Evolutionary conservation across 768 basidiomycete genomes (phyloP).

Genomic region (Tricholoma terreum): DNA sequence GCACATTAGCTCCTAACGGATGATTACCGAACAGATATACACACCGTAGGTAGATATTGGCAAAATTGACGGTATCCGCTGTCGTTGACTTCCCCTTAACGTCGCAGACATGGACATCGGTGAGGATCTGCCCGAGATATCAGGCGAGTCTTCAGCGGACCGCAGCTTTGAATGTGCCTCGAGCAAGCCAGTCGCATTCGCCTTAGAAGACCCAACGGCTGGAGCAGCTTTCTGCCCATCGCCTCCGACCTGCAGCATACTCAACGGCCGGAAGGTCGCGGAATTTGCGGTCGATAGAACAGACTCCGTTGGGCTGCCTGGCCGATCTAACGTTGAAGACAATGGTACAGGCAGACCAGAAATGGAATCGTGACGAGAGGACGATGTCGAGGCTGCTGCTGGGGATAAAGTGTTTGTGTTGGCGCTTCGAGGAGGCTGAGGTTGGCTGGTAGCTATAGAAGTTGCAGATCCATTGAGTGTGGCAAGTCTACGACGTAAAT

Average conservation of each 20-base stretch:
- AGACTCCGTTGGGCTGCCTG: conserved; percentile 81
- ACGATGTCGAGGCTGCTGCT: conserved; percentile 24
- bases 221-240: conserved; percentile 88
- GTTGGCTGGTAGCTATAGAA: conserved; percentile 49
- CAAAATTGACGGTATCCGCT: conserved; percentile 49
- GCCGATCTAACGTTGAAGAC: conserved; percentile 44
- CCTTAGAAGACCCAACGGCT: conserved; percentile 81
- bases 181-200: conserved; percentile 78
- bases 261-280: conserved; percentile 51
- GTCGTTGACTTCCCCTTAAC: conserved; percentile 44
- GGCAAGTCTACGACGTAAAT: conserved; percentile 71
- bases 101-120: conserved; percentile 64
- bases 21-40: conserved; percentile 14
- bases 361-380: conserved; percentile 24
- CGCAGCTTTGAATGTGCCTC: conserved; percentile 71
- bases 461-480: conserved; percentile 71
- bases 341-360: conserved; percentile 19
- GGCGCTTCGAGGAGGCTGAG: conserved; percentile 32
- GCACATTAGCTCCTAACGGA: not conserved
- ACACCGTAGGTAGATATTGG: conserved; percentile 74
- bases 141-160: conserved; percentile 57
- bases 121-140: conserved; percentile 75
- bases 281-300: conserved; percentile 72
- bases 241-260: conserved; percentile 66
- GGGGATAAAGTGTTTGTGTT: conserved; percentile 36